These are phyloP conservation scores for Amoebophrya sp. DNA, from an alignment of 169 alveolate species.

Conservation along the genomic window DNA sequence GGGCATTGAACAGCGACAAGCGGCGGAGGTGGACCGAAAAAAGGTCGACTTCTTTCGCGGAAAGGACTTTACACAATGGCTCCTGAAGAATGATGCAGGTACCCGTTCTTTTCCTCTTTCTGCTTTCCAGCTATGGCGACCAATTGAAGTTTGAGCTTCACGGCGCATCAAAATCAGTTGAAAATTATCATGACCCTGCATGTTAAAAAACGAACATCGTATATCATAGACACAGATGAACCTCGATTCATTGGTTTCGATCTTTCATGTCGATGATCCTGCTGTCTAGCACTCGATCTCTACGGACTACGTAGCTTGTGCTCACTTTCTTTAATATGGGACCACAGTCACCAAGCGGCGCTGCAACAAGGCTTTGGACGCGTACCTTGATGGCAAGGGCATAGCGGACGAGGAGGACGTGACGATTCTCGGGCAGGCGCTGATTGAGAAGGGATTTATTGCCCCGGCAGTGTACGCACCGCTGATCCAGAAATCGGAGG, in stretches of 20 bases:
- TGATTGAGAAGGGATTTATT: neutral
- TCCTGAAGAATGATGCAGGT: neutral
- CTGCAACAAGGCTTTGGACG: neutral
- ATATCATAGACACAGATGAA: too few relatives aligned
- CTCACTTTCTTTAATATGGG: neutral
- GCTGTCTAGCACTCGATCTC: too few relatives aligned
- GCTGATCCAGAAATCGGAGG: neutral
- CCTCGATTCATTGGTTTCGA: too few relatives aligned
- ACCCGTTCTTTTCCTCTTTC: too few relatives aligned
- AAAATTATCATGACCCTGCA: too few relatives aligned
- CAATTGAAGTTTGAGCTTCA: too few relatives aligned
- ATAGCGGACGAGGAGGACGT: neutral
- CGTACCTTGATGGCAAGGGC: neutral
- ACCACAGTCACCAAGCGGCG: neutral
- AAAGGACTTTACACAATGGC: neutral
- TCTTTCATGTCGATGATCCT: too few relatives aligned
- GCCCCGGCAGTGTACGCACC: neutral
- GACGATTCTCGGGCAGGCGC: neutral
- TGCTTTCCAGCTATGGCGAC: too few relatives aligned
- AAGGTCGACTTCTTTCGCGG: neutral
- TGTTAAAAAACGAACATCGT: too few relatives aligned
- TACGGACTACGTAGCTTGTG: too few relatives aligned
- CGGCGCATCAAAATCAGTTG: too few relatives aligned
- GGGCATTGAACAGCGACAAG: neutral
- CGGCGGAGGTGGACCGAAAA: neutral